phyloP scores from a whole-genome alignment of 768 basidiomycete genomes.

The Russula lepida region DNA sequence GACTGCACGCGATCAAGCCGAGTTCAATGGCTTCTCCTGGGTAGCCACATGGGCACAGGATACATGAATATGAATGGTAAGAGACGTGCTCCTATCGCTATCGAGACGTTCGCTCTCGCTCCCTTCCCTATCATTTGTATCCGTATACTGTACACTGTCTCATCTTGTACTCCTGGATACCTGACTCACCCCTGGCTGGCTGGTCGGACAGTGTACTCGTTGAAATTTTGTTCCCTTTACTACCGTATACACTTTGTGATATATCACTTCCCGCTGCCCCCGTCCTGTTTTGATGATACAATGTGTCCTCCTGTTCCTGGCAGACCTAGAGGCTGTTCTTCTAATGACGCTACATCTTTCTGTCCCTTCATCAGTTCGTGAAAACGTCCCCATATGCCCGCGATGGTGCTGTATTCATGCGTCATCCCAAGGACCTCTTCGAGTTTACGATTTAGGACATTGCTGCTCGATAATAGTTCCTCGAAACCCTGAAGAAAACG shows the following conservation, averaged over 20 bases:
- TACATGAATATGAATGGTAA: conserved; percentile 16
- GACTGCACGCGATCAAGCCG: conserved; percentile 81
- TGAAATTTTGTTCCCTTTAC: conserved; percentile 9
- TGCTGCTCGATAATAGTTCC: conserved; percentile 75
- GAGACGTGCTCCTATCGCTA: conserved; percentile 17
- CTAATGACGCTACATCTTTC: conserved; percentile 24
- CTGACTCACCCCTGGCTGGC: conserved; percentile 13
- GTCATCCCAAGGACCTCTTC: conserved; percentile 93
- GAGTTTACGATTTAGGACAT: conserved; percentile 80
- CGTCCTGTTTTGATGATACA: conserved; percentile 29
- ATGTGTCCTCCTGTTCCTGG: conserved; percentile 71
- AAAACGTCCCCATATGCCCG: conserved; percentile 75
- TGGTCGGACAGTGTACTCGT: conserved; percentile 11
- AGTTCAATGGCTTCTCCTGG: conserved; percentile 98
- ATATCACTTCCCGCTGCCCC: conserved; percentile 22
- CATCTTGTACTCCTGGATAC: conserved; percentile 26
- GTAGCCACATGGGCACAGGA: conserved; percentile 40
- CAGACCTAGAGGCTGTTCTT: conserved; percentile 31
- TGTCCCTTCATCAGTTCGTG: conserved; percentile 60
- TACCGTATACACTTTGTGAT: conserved; percentile 14
- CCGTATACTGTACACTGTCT: conserved; percentile 2
- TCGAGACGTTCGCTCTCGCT: conserved; percentile 19
- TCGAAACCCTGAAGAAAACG: conserved; percentile 62
- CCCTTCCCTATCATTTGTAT: conserved; percentile 1
- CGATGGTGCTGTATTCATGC: conserved; percentile 84